Evolutionary conservation across 108 stramenopile species (phyloP).

Genomic region (Poteriospumella lacustris): DNA sequence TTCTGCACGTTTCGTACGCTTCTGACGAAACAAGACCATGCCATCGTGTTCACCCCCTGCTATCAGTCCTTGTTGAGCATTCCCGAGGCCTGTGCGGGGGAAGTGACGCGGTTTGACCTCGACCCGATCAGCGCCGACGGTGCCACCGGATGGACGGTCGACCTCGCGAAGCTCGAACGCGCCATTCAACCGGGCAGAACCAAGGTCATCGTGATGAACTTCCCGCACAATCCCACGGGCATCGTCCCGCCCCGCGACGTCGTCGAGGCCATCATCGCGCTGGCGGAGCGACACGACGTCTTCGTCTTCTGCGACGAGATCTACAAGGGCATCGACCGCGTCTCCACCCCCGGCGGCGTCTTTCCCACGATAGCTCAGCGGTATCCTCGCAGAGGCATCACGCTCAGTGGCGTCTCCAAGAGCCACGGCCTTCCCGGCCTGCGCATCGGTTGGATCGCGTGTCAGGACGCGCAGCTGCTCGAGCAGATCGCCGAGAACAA

Average conservation of each 20-base stretch:
- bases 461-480: constrained; percentile 21
- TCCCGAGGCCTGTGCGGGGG: constrained; percentile 13
- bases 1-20: constrained; percentile 25
- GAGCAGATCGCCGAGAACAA: constrained; percentile 10
- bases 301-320: constrained; percentile 43
- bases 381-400: constrained; percentile 18
- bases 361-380: neutral
- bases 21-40: constrained; percentile 18
- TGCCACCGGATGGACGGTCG: constrained; percentile 12
- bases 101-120: neutral
- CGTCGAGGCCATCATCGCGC: neutral
- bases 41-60: constrained; percentile 30
- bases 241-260: constrained; percentile 18
- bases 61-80: constrained; percentile 29
- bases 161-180: constrained; percentile 2
- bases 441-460: constrained; percentile 41
- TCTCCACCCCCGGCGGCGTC: neutral
- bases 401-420: constrained; percentile 38
- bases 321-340: constrained; percentile 37
- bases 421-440: constrained; percentile 32
- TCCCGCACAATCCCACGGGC: constrained; percentile 47
- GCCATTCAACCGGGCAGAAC: neutral
- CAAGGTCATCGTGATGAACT: constrained; percentile 35
- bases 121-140: neutral
- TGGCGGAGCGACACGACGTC: constrained; percentile 8